Percentiles rank a stretch among this genome's conserved stretches.
Evolutionary conservation across 2,329 filamentous ascomycete genomes (phyloP).

Genomic region (Pseudogymnoascus sp.): DNA sequence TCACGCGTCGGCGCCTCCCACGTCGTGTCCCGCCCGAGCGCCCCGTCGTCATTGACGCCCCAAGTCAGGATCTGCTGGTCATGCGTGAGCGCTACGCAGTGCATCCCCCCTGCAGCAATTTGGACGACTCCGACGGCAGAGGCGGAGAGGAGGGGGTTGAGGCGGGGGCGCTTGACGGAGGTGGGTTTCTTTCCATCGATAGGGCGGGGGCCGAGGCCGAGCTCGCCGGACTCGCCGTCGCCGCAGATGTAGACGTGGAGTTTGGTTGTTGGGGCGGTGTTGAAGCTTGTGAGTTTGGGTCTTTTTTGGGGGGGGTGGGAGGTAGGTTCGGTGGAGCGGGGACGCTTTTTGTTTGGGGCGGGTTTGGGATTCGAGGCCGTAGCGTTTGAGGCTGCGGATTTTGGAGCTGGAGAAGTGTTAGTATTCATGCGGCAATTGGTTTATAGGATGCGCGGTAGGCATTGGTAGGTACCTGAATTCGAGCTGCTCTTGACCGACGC

Average conservation of each 20-base stretch:
- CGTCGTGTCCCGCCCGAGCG: constrained; percentile 64
- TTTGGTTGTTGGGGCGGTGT: not conserved
- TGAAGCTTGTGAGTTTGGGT: not conserved
- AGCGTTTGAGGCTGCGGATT: not conserved
- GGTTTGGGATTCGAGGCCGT: not conserved
- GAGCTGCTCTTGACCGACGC: not conserved
- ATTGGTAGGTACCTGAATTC: not conserved
- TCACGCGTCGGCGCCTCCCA: constrained; percentile 57
- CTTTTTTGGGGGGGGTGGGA: not conserved
- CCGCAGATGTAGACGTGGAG: not conserved
- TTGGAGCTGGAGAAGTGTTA: not conserved
- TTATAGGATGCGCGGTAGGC: not conserved
- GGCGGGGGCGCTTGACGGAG: constrained; percentile 66
- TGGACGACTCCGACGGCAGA: constrained; percentile 59
- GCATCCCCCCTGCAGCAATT: constrained; percentile 74
- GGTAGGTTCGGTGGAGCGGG: not conserved
- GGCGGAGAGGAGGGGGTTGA: constrained; percentile 52
- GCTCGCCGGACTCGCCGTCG: constrained; percentile 38
- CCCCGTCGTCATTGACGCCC: constrained; percentile 81
- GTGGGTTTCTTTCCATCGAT: constrained; percentile 50
- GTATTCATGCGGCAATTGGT: not conserved
- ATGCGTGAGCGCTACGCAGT: constrained; percentile 65
- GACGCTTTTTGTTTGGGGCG: not conserved
- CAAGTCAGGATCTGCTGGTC: constrained; percentile 78
- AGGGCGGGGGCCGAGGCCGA: constrained; percentile 65